Conservation (phyloP, 306 rosid genomes). For the Cyclanthera cordifolia region DNA sequence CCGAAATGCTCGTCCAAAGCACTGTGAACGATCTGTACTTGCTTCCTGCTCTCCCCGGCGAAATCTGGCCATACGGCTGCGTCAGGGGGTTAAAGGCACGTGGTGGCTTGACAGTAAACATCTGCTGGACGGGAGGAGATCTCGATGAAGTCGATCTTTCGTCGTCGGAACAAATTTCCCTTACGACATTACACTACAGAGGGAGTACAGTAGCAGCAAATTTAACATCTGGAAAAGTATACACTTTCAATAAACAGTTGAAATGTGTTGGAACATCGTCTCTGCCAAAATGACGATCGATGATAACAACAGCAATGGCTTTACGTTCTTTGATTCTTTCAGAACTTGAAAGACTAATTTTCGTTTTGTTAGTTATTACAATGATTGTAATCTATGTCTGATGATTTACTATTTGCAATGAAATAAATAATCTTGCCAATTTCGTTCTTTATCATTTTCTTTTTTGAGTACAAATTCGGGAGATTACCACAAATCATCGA, state of each 20-base stretch:
- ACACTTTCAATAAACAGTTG: constrained; percentile 28
- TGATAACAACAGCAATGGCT: not conserved
- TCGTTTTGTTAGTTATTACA: not conserved
- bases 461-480: too few relatives aligned
- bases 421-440: not conserved
- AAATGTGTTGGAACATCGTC: constrained; percentile 19
- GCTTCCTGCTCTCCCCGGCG: constrained; percentile 49
- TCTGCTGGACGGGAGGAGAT: constrained; percentile 45
- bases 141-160: constrained; percentile 32
- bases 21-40: constrained; percentile 32
- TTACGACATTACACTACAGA: constrained; percentile 27
- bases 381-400: not conserved
- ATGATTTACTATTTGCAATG: not conserved
- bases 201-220: constrained; percentile 22
- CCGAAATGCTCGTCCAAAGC: constrained; percentile 61
- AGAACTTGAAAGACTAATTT: constrained; percentile 7
- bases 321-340: constrained; percentile 2
- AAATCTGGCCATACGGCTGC: constrained; percentile 41
- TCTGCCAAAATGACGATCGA: not conserved
- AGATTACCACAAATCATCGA: too few relatives aligned
- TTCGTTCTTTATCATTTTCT: not conserved
- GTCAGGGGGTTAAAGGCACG: constrained; percentile 47
- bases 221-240: constrained; percentile 21
- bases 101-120: constrained; percentile 41
- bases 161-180: constrained; percentile 17